These are phyloP conservation scores for Kokia cookei DNA, from an alignment of 441 rosid species.

Conservation along the genomic window DNA sequence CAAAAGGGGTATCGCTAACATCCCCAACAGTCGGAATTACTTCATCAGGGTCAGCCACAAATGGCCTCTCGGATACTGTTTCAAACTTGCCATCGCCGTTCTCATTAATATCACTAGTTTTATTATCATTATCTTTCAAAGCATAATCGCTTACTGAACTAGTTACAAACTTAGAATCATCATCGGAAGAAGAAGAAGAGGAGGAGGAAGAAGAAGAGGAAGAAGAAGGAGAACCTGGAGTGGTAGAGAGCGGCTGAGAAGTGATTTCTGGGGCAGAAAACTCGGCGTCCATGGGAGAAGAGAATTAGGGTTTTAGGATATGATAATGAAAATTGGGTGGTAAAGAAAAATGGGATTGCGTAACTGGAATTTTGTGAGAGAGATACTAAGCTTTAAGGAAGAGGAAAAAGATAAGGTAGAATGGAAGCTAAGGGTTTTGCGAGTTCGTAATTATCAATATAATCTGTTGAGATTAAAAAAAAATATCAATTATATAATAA, in stretches of 20 bases:
- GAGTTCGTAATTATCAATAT: neutral
- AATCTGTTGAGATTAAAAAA: no score
- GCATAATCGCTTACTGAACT: neutral
- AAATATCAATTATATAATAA: no score
- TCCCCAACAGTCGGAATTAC: conserved; percentile 5
- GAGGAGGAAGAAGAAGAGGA: neutral
- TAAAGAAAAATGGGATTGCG: neutral
- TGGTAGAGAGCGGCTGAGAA: conserved; percentile 16
- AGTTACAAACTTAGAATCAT: conserved; percentile 11
- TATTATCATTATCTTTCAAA: conserved; percentile 10
- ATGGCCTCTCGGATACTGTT: conserved; percentile 21
- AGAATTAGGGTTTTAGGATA: conserved; percentile 2
- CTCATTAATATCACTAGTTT: conserved; percentile 17
- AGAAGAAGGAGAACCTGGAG: conserved; percentile 32
- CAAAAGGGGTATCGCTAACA: conserved; percentile 8
- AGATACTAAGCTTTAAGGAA: neutral
- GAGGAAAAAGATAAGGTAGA: conserved; percentile 7
- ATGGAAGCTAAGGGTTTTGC: neutral
- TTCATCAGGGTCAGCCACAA: conserved; percentile 16
- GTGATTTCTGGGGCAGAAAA: conserved; percentile 23
- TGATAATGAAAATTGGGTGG: conserved; percentile 9
- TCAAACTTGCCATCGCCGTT: conserved; percentile 37
- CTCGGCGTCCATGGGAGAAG: conserved; percentile 31
- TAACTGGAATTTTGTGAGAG: neutral
- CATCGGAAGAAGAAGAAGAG: neutral